phyloP scores from a whole-genome alignment of 2,329 filamentous ascomycete species.

The Thermochaetoides dissita region DNA sequence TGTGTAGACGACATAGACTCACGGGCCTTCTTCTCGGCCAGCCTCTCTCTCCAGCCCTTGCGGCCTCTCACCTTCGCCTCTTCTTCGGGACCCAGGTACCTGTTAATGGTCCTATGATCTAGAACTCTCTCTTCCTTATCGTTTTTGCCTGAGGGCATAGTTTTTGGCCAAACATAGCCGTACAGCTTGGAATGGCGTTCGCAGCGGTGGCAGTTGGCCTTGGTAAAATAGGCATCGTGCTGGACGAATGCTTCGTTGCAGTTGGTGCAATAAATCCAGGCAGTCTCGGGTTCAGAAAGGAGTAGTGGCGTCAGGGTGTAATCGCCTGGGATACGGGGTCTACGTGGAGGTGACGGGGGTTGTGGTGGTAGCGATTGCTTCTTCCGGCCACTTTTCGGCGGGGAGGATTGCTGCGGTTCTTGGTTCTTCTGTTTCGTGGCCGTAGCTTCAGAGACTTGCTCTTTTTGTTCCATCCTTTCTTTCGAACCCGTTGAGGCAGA shows the following conservation, averaged over 20 bases:
- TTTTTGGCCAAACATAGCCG: conserved; percentile 92
- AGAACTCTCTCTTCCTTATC: conserved; percentile 62
- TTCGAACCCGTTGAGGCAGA: too few relatives aligned
- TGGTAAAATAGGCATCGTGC: conserved; percentile 72
- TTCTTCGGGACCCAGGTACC: conserved; percentile 61
- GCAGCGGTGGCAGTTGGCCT: conserved; percentile 76
- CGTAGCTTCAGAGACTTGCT: too few relatives aligned
- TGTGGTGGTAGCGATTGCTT: too few relatives aligned
- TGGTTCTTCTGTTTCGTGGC: too few relatives aligned
- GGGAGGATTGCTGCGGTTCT: too few relatives aligned
- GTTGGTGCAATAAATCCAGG: conserved; percentile 79
- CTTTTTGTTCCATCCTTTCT: too few relatives aligned
- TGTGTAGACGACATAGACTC: background rate
- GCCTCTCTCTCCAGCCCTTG: conserved; percentile 11
- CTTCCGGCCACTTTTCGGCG: too few relatives aligned
- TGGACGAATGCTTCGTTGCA: conserved; percentile 78
- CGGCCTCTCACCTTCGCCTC: conserved; percentile 42
- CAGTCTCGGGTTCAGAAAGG: conserved; percentile 59
- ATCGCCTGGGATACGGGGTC: conserved; percentile 51
- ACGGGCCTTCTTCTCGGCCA: conserved; percentile 1
- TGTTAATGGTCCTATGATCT: conserved; percentile 77
- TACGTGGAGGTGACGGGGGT: conserved; percentile 9
- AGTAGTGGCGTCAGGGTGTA: conserved; percentile 71
- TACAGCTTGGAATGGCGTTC: conserved; percentile 94
- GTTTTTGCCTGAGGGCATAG: conserved; percentile 58